Conservation (phyloP, 2,329 filamentous ascomycete genomes). For the Neofusicoccum sp. region DNA sequence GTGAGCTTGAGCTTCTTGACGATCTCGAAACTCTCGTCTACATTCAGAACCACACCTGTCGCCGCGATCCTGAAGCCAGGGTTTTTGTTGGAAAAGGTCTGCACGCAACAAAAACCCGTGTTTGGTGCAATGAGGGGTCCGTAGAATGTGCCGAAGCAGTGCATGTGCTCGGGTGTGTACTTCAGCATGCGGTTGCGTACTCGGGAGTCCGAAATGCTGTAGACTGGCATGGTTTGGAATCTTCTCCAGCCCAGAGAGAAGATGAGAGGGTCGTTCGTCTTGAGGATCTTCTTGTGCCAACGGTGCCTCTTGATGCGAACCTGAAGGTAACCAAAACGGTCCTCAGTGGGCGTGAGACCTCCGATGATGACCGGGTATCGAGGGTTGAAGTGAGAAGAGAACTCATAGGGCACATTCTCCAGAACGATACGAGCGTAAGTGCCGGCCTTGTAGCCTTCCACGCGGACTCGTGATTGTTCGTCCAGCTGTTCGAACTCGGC, state of each 20-base stretch:
- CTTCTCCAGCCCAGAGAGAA: conserved; percentile 95
- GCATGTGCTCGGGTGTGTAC: conserved; percentile 99
- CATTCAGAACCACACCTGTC: conserved; percentile 87
- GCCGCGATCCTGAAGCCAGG: conserved; percentile 93
- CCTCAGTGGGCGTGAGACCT: conserved; percentile 88
- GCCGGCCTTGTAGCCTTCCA: conserved; percentile 88
- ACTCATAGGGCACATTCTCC: conserved; percentile 86
- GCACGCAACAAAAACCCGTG: conserved; percentile 91
- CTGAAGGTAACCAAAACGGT: conserved; percentile 93
- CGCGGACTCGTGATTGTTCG: conserved; percentile 73
- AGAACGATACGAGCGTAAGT: conserved; percentile 91
- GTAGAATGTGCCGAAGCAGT: conserved; percentile 95
- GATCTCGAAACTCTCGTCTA: conserved; percentile 94
- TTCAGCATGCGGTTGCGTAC: conserved; percentile 97
- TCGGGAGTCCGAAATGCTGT: conserved; percentile 91
- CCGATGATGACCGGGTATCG: conserved; percentile 83
- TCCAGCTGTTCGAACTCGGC: conserved; percentile 88
- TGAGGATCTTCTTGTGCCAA: conserved; percentile 99
- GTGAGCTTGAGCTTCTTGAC: conserved; percentile 99
- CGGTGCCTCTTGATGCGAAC: conserved; percentile 94
- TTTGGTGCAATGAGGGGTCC: conserved; percentile 93
- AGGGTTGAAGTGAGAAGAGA: conserved; percentile 77
- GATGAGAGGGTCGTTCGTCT: conserved; percentile 95
- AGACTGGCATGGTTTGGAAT: conserved; percentile 89
- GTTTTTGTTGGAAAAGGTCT: conserved; percentile 79